A percentile compares a stretch with the other conserved stretches of the same genome.
phyloP scores from a whole-genome alignment of 1,284 basidiomycete species.

The Papiliotrema nemorosa region DNA sequence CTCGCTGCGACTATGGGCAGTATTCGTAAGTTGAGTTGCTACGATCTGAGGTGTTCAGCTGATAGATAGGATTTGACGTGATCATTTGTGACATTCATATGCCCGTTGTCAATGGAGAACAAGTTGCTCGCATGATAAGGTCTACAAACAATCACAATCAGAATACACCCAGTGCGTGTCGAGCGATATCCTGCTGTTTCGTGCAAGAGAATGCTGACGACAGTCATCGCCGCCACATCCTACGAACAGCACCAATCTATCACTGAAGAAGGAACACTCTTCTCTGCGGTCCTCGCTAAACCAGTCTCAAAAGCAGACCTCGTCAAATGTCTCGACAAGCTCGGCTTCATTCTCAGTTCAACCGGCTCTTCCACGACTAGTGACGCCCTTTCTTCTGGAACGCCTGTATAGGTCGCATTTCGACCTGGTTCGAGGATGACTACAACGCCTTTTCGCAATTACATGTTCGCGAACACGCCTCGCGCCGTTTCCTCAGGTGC shows the following conservation, averaged over 20 bases:
- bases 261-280: slow-evolving; percentile 76
- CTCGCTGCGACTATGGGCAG: slow-evolving; percentile 95
- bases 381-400: slow-evolving; percentile 1
- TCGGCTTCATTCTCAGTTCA: slow-evolving; percentile 62
- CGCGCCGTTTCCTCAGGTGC: too few relatives aligned
- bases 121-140: slow-evolving; percentile 49
- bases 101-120: slow-evolving; percentile 47
- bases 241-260: slow-evolving; percentile 55
- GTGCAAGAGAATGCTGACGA: background rate
- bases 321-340: slow-evolving; percentile 67
- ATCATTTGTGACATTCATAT: slow-evolving; percentile 53
- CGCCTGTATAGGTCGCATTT: background rate
- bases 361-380: background rate
- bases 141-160: slow-evolving; percentile 50
- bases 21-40: slow-evolving; percentile 64
- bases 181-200: background rate
- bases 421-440: too few relatives aligned
- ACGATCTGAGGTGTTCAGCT: slow-evolving; percentile 1
- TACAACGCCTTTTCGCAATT: too few relatives aligned
- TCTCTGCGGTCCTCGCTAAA: slow-evolving; percentile 80
- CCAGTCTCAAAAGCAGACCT: slow-evolving; percentile 83
- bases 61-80: slow-evolving; percentile 50
- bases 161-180: slow-evolving; percentile 45
- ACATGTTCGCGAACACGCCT: too few relatives aligned
- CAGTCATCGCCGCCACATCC: slow-evolving; percentile 57